Percentiles rank a stretch among this genome's conserved stretches.
phyloP scores from a whole-genome alignment of 2,329 filamentous ascomycete genomes.

The Beauveria varroae region DNA sequence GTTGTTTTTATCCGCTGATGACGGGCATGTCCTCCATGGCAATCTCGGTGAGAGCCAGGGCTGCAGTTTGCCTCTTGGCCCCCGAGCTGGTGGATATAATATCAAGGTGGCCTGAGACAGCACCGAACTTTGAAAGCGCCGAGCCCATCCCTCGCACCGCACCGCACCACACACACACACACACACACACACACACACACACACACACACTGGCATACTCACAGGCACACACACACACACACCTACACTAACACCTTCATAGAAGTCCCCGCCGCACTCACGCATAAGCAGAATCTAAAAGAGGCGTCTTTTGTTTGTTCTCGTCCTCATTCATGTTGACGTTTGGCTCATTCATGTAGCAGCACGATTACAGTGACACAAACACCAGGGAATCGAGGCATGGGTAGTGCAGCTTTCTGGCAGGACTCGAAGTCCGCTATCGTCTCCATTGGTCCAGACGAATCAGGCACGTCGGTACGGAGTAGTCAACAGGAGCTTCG shows the following conservation, averaged over 20 bases:
- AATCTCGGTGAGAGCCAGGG: conserved; percentile 30
- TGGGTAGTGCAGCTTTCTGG: neutral
- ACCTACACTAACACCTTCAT: neutral
- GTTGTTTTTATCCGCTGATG: conserved; percentile 9
- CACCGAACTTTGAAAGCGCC: conserved; percentile 5
- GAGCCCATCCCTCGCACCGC: neutral
- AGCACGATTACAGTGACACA: neutral
- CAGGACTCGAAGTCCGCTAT: neutral
- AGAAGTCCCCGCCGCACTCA: neutral
- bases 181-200: conserved; percentile 1
- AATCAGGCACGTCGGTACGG: neutral
- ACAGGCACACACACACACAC: conserved; percentile 4
- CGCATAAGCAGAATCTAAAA: neutral
- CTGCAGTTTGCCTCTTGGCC: conserved; percentile 22
- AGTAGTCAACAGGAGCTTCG: neutral
- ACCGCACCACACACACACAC: neutral
- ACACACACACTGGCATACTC: neutral
- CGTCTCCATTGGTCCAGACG: neutral
- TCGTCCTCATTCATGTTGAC: neutral
- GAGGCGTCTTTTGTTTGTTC: neutral
- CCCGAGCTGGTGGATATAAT: conserved; percentile 12
- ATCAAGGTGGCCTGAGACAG: conserved; percentile 12
- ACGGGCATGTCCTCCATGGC: conserved; percentile 5
- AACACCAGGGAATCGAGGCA: neutral
- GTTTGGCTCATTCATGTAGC: neutral